Conservation (phyloP, 2,329 filamentous ascomycete genomes). For the Penicillium sp. region DNA sequence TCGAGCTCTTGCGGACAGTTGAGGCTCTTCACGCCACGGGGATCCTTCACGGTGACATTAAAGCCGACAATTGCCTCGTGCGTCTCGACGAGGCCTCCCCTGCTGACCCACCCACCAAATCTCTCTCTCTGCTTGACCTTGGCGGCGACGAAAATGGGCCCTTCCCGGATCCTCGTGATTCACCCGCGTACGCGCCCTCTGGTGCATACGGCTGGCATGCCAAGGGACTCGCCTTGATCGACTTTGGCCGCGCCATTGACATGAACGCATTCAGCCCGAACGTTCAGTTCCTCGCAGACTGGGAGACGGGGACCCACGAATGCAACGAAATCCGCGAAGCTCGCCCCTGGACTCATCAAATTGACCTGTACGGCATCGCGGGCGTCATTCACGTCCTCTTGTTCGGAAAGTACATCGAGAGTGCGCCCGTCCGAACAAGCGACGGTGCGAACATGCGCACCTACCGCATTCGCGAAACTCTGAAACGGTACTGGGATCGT, state of each 20-base stretch:
- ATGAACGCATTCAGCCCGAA: slow-evolving; percentile 74
- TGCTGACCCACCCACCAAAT: slow-evolving; percentile 17
- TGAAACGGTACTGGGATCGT: slow-evolving; percentile 96
- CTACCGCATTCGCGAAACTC: slow-evolving; percentile 72
- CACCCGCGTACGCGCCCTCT: slow-evolving; percentile 60
- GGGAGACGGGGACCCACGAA: slow-evolving; percentile 80
- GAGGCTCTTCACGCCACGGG: slow-evolving; percentile 76
- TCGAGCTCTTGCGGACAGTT: slow-evolving; percentile 84
- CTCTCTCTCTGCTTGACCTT: slow-evolving; percentile 27
- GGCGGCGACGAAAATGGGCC: slow-evolving; percentile 7
- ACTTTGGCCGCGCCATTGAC: slow-evolving; percentile 92
- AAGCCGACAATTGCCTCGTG: slow-evolving; percentile 90
- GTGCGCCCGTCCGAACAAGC: slow-evolving; percentile 39
- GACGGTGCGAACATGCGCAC: slow-evolving; percentile 38
- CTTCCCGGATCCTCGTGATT: slow-evolving; percentile 23
- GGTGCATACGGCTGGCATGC: slow-evolving; percentile 71
- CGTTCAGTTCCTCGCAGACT: slow-evolving; percentile 89
- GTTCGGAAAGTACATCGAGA: slow-evolving; percentile 94
- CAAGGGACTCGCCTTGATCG: slow-evolving; percentile 80
- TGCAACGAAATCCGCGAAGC: slow-evolving; percentile 94
- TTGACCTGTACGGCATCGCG: slow-evolving; percentile 90
- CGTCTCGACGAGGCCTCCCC: slow-evolving; percentile 58
- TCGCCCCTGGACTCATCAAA: slow-evolving; percentile 93
- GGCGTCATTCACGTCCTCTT: slow-evolving; percentile 82
- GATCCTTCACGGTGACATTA: slow-evolving; percentile 87